phyloP scores from a whole-genome alignment of 768 basidiomycete species.

The Antrodiella citrinella region DNA sequence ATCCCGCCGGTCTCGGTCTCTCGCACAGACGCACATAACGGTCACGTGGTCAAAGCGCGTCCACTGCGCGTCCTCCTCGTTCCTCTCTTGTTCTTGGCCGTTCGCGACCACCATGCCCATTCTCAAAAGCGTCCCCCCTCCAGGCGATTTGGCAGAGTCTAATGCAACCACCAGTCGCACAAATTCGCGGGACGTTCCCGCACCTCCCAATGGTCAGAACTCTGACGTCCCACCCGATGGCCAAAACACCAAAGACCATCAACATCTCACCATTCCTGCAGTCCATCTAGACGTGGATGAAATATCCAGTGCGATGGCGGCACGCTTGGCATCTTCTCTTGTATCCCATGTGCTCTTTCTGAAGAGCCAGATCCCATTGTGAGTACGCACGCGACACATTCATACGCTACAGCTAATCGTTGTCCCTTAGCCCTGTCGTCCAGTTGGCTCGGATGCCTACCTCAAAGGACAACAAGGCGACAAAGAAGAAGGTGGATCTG shows the following conservation, averaged over 20 bases:
- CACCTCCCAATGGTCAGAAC: too few relatives aligned
- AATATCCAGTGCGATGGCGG: constrained; percentile 53
- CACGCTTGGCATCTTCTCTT: constrained; percentile 51
- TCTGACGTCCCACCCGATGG: too few relatives aligned
- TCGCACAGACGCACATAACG: neutral
- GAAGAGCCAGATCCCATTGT: constrained; percentile 78
- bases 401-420: neutral
- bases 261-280: constrained; percentile 25
- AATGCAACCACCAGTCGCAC: too few relatives aligned
- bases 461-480: constrained; percentile 37
- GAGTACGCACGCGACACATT: constrained; percentile 22
- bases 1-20: neutral
- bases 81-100: neutral
- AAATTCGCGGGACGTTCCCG: too few relatives aligned
- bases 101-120: neutral
- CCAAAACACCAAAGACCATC: too few relatives aligned
- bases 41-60: neutral
- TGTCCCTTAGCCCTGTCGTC: constrained; percentile 44
- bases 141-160: too few relatives aligned
- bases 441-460: constrained; percentile 52
- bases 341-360: constrained; percentile 68
- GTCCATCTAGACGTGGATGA: constrained; percentile 40
- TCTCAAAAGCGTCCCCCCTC: neutral
- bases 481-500: constrained; percentile 55
- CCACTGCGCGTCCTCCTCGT: neutral